A percentile compares a stretch with the other conserved stretches of the same genome.
Evolutionary conservation across 257 asterid species (phyloP).

Genomic region (Coffea canephora): DNA sequence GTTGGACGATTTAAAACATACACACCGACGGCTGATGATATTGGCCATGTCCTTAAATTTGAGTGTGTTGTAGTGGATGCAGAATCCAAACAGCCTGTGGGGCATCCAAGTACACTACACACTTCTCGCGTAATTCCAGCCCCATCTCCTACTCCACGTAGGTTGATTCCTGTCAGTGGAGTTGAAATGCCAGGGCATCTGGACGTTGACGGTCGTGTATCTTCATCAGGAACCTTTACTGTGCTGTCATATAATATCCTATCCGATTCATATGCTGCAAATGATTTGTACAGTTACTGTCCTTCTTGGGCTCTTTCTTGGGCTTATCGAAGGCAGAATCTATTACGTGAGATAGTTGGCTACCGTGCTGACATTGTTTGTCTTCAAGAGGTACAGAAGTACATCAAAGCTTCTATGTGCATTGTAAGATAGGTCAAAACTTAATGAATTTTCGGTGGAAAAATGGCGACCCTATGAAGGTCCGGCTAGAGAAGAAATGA

Average conservation of each 20-base stretch:
- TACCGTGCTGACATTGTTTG: constrained; percentile 90
- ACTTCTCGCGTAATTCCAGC: constrained; percentile 98
- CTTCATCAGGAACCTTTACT: constrained; percentile 73
- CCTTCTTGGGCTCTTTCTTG: constrained; percentile 99
- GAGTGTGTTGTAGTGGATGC: constrained; percentile 83
- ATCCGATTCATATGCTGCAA: constrained; percentile 71
- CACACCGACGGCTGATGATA: constrained; percentile 91
- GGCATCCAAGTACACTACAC: constrained; percentile 57
- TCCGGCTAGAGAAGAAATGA: neutral
- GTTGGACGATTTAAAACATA: constrained; percentile 81
- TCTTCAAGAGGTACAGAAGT: constrained; percentile 91
- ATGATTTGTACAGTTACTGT: constrained; percentile 73
- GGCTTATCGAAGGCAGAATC: constrained; percentile 93
- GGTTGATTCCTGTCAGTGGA: constrained; percentile 65
- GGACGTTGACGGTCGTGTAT: constrained; percentile 53
- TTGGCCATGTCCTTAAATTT: constrained; percentile 82
- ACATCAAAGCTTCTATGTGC: neutral
- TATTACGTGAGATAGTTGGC: constrained; percentile 88
- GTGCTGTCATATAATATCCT: constrained; percentile 94
- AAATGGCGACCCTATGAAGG: neutral
- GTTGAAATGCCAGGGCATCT: constrained; percentile 60
- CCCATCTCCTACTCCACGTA: constrained; percentile 89
- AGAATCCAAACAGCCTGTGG: constrained; percentile 61
- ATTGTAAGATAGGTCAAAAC: neutral
- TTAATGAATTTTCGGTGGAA: neutral